Evolutionary conservation across 345 rosid genomes (phyloP), one percentile per base, ranked within the genome.

Genomic region (Physaria fendleri): DNA sequence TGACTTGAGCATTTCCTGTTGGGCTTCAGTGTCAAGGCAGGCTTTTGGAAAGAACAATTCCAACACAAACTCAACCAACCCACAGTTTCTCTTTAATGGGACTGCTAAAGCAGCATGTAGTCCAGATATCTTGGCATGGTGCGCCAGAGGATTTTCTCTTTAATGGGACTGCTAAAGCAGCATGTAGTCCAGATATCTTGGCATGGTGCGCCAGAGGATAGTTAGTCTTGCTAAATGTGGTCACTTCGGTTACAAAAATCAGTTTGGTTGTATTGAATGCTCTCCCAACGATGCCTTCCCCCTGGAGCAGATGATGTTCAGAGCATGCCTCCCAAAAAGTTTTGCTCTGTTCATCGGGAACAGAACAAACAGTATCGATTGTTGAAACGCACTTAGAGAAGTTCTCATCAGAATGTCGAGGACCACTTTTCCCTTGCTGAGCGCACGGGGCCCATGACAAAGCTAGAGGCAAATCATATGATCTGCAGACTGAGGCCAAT

Each of bases 121-220:
- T 18, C 76, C 85, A 43, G 85, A 78, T 73, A 92, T 77, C 78
- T 80, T 75, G 47, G 98, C 98, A 45, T 84, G 87, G 77, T 92
- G 98, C 14, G 93, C 77, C 35, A 88, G 83, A 37, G 95, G 44
- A 44, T 54, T 71, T 51, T 60, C 83, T 75, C 44, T 53, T 74
- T 8, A 91, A 66, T 16, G 96, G 98, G 61, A 84, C 78, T 27
- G 98, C 95, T 66, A 84, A 57, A 34, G 95, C 96, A 58, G 85
- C 84, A 46, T 66, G 74, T 66, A 88, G 76, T 18, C 76, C 85
- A 43, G 85, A 78, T 73, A 92, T 77, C 78, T 80, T 75, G 47
- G 98, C 98, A 45, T 84, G 87, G 77, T 92, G 98, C 14, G 93
- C 77, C 35, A 88, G 83, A 37, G 95, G 95, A 68, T 92, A 92